Conservation (phyloP, 2,329 filamentous ascomycete genomes). For the Cercospora citrullina region DNA sequence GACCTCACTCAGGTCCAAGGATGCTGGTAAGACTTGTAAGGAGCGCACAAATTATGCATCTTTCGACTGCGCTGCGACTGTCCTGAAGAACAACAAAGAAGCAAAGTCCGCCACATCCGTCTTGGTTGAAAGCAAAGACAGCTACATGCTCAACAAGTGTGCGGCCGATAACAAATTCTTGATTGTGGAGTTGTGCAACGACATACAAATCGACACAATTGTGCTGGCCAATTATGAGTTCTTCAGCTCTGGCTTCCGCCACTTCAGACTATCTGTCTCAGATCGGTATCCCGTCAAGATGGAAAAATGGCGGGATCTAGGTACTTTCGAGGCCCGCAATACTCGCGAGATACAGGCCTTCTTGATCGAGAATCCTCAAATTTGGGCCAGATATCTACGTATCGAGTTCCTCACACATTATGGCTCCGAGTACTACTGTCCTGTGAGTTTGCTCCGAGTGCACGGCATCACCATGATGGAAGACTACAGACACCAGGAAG, state of each 20-base stretch:
- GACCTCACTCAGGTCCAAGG: slow-evolving; percentile 69
- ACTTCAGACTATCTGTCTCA: slow-evolving; percentile 87
- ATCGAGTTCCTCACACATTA: slow-evolving; percentile 93
- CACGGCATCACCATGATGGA: slow-evolving; percentile 95
- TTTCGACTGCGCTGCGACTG: slow-evolving; percentile 91
- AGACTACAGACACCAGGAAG: slow-evolving; percentile 85
- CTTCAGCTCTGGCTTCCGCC: slow-evolving; percentile 94
- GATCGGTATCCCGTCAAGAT: slow-evolving; percentile 91
- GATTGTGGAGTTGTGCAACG: slow-evolving; percentile 88
- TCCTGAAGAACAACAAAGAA: slow-evolving; percentile 83
- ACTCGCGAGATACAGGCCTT: slow-evolving; percentile 93
- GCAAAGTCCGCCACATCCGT: slow-evolving; percentile 87
- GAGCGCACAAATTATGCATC: slow-evolving; percentile 97
- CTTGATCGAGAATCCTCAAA: slow-evolving; percentile 87
- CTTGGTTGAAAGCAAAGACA: slow-evolving; percentile 94
- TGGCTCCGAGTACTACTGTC: slow-evolving; percentile 95
- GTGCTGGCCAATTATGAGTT: slow-evolving; percentile 99
- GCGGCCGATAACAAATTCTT: slow-evolving; percentile 85
- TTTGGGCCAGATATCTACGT: slow-evolving; percentile 90
- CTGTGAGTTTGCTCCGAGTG: slow-evolving; percentile 82
- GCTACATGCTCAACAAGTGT: slow-evolving; percentile 96
- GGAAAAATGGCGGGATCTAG: slow-evolving; percentile 88
- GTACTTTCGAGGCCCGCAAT: slow-evolving; percentile 87
- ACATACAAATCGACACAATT: slow-evolving; percentile 84
- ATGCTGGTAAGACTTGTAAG: slow-evolving; percentile 96